Evolutionary conservation across 495 filamentous ascomycete genomes (phyloP).

Genomic region (Penicillium longicatenatum): DNA sequence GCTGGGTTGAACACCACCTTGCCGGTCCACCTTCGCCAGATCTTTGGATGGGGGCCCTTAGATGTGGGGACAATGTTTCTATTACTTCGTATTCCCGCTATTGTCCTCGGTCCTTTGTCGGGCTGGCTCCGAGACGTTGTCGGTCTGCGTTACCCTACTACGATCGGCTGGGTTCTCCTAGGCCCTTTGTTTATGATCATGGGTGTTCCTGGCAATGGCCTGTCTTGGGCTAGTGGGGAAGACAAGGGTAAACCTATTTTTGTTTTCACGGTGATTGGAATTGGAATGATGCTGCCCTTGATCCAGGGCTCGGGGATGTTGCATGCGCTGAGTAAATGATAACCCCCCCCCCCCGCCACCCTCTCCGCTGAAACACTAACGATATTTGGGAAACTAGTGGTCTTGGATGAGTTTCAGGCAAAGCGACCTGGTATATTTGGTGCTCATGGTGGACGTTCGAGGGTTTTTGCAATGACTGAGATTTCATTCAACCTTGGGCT

Average conservation of each 20-base stretch:
- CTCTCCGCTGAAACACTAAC: neutral
- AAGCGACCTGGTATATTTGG: constrained; percentile 1
- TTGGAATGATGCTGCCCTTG: constrained; percentile 13
- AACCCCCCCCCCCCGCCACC: neutral
- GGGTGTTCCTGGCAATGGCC: constrained; percentile 5
- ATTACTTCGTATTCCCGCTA: constrained; percentile 5
- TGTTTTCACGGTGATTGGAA: neutral
- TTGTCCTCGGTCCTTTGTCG: constrained; percentile 15
- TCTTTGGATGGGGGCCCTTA: constrained; percentile 14
- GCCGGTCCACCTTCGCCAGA: constrained; percentile 10
- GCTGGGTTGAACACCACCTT: constrained; percentile 10
- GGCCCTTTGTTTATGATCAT: neutral
- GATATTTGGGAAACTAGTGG: neutral
- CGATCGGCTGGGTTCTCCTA: constrained; percentile 1
- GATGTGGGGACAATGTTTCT: constrained; percentile 13
- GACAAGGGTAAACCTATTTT: neutral
- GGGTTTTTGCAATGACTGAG: neutral
- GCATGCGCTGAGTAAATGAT: constrained; percentile 2
- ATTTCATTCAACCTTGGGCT: constrained; percentile 2
- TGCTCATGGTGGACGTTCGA: constrained; percentile 1
- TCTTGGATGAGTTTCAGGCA: neutral
- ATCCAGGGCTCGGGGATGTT: constrained; percentile 3
- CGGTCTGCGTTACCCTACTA: constrained; percentile 7
- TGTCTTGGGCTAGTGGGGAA: neutral
- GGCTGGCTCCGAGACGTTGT: constrained; percentile 17